phyloP scores from a whole-genome alignment of 352 stramenopile species.

The Salisapilia sapeloensis region DNA sequence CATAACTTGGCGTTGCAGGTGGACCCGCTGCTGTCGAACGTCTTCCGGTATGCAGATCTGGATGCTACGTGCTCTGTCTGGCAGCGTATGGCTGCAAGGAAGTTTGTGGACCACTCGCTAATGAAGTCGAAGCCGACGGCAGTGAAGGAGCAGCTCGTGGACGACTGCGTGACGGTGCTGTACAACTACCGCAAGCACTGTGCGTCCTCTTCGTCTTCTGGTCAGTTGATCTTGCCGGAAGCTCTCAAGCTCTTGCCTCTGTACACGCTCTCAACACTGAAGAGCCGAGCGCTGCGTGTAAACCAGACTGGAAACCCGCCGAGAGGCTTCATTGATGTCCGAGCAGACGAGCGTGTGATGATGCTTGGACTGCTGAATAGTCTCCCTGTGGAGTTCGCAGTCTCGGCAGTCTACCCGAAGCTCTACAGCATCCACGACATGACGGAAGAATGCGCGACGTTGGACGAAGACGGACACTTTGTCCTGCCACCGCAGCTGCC shows the following conservation, averaged over 20 bases:
- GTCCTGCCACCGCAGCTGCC: conserved; percentile 55
- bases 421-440: conserved; percentile 79
- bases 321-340: conserved; percentile 71
- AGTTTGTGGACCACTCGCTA: conserved; percentile 66
- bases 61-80: conserved; percentile 77
- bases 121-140: conserved; percentile 60
- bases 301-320: conserved; percentile 68
- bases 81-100: conserved; percentile 57
- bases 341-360: conserved; percentile 75
- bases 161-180: conserved; percentile 77
- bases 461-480: conserved; percentile 65
- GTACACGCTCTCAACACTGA: conserved; percentile 77
- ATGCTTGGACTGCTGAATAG: conserved; percentile 72
- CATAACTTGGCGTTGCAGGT: conserved; percentile 80
- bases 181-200: conserved; percentile 87
- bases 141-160: conserved; percentile 66
- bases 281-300: conserved; percentile 70
- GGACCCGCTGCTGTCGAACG: conserved; percentile 60
- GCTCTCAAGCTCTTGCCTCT: conserved; percentile 82
- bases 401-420: conserved; percentile 78
- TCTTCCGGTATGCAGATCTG: conserved; percentile 80
- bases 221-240: conserved; percentile 84
- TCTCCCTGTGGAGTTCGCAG: conserved; percentile 63
- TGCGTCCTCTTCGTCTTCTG: conserved; percentile 76
- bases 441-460: conserved; percentile 53